Evolutionary conservation across 2,329 filamentous ascomycete genomes (phyloP).

Genomic region (Venturia pyrina): DNA sequence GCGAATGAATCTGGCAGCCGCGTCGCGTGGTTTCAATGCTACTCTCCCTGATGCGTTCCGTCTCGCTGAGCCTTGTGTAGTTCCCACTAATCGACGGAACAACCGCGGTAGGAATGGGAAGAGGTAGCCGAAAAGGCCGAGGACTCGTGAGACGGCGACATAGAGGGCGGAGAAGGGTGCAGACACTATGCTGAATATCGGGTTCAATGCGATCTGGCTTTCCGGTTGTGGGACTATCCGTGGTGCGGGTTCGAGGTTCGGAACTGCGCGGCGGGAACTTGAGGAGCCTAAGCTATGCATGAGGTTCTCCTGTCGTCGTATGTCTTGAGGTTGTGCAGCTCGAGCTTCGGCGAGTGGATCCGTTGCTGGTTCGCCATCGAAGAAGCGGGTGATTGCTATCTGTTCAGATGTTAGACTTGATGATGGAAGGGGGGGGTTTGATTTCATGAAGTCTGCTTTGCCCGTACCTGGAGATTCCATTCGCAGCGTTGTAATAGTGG

Average conservation of each 20-base stretch:
- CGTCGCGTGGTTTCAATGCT: slow-evolving; percentile 74
- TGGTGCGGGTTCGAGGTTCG: slow-evolving; percentile 59
- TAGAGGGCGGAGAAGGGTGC: slow-evolving; percentile 74
- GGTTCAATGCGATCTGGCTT: slow-evolving; percentile 55
- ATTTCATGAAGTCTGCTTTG: slow-evolving; percentile 14
- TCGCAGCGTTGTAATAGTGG: slow-evolving; percentile 74
- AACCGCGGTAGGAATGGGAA: slow-evolving; percentile 69
- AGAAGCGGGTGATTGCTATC: slow-evolving; percentile 96
- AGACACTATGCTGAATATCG: slow-evolving; percentile 68
- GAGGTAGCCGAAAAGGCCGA: slow-evolving; percentile 65
- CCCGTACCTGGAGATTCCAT: slow-evolving; percentile 84
- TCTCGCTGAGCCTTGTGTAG: slow-evolving; percentile 26
- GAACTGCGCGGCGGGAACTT: slow-evolving; percentile 23
- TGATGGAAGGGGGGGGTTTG: background rate
- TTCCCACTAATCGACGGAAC: slow-evolving; percentile 41
- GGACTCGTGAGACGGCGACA: slow-evolving; percentile 55
- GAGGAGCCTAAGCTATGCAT: slow-evolving; percentile 39
- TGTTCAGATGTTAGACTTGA: slow-evolving; percentile 27
- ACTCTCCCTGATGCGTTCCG: slow-evolving; percentile 60
- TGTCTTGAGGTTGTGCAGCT: slow-evolving; percentile 48
- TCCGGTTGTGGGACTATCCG: slow-evolving; percentile 70
- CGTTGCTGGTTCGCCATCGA: slow-evolving; percentile 85
- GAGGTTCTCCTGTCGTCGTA: slow-evolving; percentile 63
- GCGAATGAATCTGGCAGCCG: slow-evolving; percentile 75
- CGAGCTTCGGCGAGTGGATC: slow-evolving; percentile 64